phyloP scores from a whole-genome alignment of 2,329 filamentous ascomycete species.

The Coniochaeta pulveracea region DNA sequence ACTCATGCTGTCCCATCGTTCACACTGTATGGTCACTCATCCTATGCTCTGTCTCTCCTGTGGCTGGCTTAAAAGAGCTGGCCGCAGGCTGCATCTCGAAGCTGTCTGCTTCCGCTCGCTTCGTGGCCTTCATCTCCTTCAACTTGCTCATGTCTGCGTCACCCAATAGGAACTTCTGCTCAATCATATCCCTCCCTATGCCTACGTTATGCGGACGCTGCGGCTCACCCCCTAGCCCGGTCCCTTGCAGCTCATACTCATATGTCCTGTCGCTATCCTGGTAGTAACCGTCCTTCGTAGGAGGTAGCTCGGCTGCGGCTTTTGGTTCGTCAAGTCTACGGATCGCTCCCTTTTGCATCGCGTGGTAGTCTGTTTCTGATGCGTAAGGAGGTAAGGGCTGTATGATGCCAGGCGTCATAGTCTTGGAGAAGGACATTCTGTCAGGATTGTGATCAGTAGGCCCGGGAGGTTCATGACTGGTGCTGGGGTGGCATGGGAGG shows the following conservation, averaged over 20 bases:
- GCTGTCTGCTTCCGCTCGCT: no score
- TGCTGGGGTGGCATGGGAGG: background rate
- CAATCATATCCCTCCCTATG: constrained; percentile 11
- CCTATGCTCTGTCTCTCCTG: no score
- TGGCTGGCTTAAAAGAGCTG: no score
- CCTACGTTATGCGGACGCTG: constrained; percentile 9
- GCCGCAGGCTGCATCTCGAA: no score
- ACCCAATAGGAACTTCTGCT: constrained; percentile 17
- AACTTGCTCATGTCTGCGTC: constrained; percentile 13
- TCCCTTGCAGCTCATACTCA: constrained; percentile 15
- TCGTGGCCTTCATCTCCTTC: constrained; percentile 10
- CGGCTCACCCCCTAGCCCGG: constrained; percentile 10
- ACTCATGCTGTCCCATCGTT: no score
- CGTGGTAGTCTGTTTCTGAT: constrained; percentile 12
- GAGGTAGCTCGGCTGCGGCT: constrained; percentile 15
- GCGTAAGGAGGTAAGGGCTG: constrained; percentile 16
- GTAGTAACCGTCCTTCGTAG: constrained; percentile 17
- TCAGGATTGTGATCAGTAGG: no score
- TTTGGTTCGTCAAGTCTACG: constrained; percentile 13
- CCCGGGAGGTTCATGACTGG: background rate
- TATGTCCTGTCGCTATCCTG: constrained; percentile 9
- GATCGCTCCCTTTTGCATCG: constrained; percentile 16
- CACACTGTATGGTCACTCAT: no score
- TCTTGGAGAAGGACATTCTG: no score
- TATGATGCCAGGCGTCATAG: no score